These are phyloP conservation scores for Sporothrix pallida DNA, from an alignment of 2,329 filamentous ascomycete genomes.

Conservation along the genomic window DNA sequence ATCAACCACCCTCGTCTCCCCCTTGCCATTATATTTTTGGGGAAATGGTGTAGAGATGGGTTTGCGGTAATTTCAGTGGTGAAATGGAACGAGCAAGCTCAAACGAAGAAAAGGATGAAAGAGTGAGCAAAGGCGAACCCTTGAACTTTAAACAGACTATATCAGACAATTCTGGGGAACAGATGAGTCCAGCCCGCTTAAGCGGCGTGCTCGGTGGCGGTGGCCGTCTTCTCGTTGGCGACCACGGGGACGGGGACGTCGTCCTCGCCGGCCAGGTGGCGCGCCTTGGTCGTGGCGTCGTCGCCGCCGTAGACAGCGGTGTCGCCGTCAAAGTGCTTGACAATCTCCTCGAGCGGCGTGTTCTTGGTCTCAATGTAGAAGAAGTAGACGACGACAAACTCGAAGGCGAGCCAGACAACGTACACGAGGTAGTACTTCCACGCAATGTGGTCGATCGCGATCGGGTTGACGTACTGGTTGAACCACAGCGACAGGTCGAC, in stretches of 20 bases:
- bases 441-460: slow-evolving; percentile 48
- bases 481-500: slow-evolving; percentile 47
- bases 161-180: background rate
- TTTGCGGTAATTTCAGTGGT: background rate
- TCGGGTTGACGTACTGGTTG: slow-evolving; percentile 51
- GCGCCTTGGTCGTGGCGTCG: slow-evolving; percentile 35
- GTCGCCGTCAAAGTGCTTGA: slow-evolving; percentile 37
- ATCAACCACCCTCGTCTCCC: background rate
- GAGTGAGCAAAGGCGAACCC: background rate
- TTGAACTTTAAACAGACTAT: background rate
- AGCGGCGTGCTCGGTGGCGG: slow-evolving; percentile 26
- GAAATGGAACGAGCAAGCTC: slow-evolving; percentile 2
- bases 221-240: slow-evolving; percentile 32
- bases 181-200: background rate
- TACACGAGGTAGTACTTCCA: slow-evolving; percentile 55
- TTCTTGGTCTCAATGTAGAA: slow-evolving; percentile 80
- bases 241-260: slow-evolving; percentile 20
- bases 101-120: slow-evolving; percentile 5
- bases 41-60: slow-evolving; percentile 2
- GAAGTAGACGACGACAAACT: slow-evolving; percentile 68
- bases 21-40: background rate
- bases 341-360: slow-evolving; percentile 36
- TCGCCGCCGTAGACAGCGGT: slow-evolving; percentile 34
- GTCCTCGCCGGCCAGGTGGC: slow-evolving; percentile 35
- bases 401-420: slow-evolving; percentile 51